Evolutionary conservation across 1,284 basidiomycete species (phyloP).

Genomic region (Flammula alnicola): DNA sequence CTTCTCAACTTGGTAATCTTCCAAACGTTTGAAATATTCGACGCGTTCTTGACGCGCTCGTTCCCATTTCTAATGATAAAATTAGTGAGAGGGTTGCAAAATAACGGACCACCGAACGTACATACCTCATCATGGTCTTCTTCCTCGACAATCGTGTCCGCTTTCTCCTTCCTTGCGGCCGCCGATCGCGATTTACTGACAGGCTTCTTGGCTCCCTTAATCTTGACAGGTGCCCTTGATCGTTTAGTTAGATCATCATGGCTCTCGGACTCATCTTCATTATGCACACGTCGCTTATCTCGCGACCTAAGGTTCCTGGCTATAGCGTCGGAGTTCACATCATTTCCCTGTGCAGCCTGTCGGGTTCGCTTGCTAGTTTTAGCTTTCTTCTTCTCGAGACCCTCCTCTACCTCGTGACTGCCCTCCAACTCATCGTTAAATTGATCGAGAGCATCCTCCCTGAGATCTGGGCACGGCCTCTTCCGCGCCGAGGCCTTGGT

Average conservation of each 20-base stretch:
- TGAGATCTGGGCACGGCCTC: constrained; percentile 2
- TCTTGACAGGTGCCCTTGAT: constrained; percentile 11
- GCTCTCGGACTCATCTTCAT: constrained; percentile 16
- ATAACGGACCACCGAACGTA: constrained; percentile 9
- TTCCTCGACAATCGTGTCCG: not conserved
- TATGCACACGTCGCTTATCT: constrained; percentile 10
- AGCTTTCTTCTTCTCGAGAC: constrained; percentile 4
- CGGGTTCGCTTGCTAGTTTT: constrained; percentile 10
- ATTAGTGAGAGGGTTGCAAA: constrained; percentile 6
- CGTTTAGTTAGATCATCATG: constrained; percentile 6
- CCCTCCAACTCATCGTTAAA: constrained; percentile 24
- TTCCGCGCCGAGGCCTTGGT: constrained; percentile 28
- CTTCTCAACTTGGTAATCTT: constrained; percentile 56
- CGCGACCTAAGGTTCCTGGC: constrained; percentile 19
- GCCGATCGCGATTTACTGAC: constrained; percentile 16
- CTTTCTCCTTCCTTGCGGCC: constrained; percentile 14
- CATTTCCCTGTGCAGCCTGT: constrained; percentile 3
- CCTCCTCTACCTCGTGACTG: constrained; percentile 8
- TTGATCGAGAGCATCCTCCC: constrained; percentile 21
- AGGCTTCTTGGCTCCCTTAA: constrained; percentile 18
- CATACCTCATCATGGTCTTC: constrained; percentile 29
- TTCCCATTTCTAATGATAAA: constrained; percentile 41
- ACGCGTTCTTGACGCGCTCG: constrained; percentile 54
- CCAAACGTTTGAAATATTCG: constrained; percentile 59
- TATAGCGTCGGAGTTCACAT: constrained; percentile 8